A percentile compares a stretch with the other conserved stretches of the same genome.
Conservation (phyloP, 345 rosid genomes). For the Bruguiera gymnorhiza region DNA sequence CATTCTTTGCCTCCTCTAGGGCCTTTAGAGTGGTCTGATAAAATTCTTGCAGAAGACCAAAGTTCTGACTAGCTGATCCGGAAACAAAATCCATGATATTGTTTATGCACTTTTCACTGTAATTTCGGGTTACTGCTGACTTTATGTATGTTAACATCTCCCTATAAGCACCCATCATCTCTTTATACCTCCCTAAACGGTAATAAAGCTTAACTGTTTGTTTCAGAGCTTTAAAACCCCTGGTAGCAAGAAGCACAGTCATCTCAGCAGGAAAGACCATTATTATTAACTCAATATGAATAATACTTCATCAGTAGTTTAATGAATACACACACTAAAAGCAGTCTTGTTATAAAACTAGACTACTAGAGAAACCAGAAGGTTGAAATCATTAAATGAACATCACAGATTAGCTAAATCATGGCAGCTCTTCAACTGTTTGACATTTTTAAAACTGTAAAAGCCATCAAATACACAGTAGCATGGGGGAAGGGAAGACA, state of each 20-base stretch:
- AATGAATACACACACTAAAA: not conserved
- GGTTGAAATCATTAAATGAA: not conserved
- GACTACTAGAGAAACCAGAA: not conserved
- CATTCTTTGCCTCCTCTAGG: slow-evolving; percentile 99
- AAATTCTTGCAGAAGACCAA: slow-evolving; percentile 77
- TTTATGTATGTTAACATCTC: slow-evolving; percentile 95
- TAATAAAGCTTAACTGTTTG: slow-evolving; percentile 97
- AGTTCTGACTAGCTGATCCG: slow-evolving; percentile 96
- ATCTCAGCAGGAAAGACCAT: slow-evolving; percentile 2
- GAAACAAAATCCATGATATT: slow-evolving; percentile 99
- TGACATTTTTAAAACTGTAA: not conserved
- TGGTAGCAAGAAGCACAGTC: slow-evolving; percentile 24
- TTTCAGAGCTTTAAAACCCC: slow-evolving; percentile 98
- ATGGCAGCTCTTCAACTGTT: not conserved
- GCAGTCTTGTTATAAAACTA: not conserved
- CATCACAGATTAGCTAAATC: not conserved
- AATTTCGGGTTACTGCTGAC: slow-evolving; percentile 93
- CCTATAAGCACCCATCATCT: slow-evolving; percentile 93
- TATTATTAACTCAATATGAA: not conserved
- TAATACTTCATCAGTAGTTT: not conserved
- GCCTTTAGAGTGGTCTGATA: slow-evolving; percentile 96
- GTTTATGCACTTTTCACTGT: slow-evolving; percentile 98
- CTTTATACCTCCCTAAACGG: slow-evolving; percentile 79
- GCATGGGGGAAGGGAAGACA: not conserved
- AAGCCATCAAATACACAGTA: not conserved